Conservation (phyloP, 2,329 filamentous ascomycete species). For the Pseudogymnoascus sp. region DNA sequence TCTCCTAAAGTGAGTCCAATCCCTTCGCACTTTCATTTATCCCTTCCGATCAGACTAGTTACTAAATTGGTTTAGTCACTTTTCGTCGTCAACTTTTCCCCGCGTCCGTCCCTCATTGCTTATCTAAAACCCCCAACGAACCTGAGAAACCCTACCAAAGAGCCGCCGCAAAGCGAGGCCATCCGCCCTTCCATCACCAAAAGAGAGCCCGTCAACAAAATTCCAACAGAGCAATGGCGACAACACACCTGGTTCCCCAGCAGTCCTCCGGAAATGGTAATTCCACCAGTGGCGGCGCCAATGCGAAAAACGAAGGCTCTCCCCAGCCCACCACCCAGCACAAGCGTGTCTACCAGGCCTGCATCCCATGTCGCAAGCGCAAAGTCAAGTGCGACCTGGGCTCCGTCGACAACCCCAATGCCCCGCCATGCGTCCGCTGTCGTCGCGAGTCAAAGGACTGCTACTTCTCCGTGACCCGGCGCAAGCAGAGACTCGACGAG, state of each 20-base stretch:
- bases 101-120: not conserved
- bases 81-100: not conserved
- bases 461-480: constrained; percentile 88
- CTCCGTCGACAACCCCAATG: constrained; percentile 85
- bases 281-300: not conserved
- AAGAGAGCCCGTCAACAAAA: not conserved
- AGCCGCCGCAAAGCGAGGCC: constrained; percentile 5
- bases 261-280: not conserved
- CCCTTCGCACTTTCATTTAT: not conserved
- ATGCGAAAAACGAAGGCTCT: not conserved
- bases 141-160: not conserved
- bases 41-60: not conserved
- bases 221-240: not conserved
- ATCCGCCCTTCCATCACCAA: not conserved
- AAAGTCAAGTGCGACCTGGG: constrained; percentile 50
- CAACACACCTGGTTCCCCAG: not conserved
- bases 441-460: constrained; percentile 93
- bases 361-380: constrained; percentile 45
- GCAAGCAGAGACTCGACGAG: constrained; percentile 69
- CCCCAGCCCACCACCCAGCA: constrained; percentile 20
- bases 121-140: not conserved
- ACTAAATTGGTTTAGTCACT: not conserved
- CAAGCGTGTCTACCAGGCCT: constrained; percentile 33
- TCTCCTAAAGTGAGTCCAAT: not conserved
- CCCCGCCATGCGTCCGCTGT: constrained; percentile 89